Base-by-base conservation (phyloP, 2,329 filamentous ascomycete species). In the Periconia digitata region DNA sequence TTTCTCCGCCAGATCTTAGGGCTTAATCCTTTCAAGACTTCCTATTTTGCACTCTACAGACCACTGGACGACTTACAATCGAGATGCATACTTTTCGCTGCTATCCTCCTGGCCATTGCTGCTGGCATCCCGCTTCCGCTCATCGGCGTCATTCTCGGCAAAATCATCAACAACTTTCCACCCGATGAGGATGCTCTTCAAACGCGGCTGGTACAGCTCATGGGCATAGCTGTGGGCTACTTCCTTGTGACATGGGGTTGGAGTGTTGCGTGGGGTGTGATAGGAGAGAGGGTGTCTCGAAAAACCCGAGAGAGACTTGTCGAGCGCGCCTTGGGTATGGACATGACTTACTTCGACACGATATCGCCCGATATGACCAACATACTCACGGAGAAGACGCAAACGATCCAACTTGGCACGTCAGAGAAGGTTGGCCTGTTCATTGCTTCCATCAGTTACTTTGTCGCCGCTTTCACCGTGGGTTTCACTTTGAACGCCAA, bases 81-180 rank as follows among this genome's bases (percentile, higher is more conserved):
- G 51, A 64, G 67, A 53, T 21, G 52, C 1, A 67, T 74, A 10
- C 62, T 74, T 2, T 47, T 58, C 13, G 44, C 60, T 13, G 74
- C 67, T 6, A 61, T 71, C 15, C 7, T 73, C 6, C 62, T 72
- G 18, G 77, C 82, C 35, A 76, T 81, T 34, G 77, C 75, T 12
- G 77, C 81, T 15, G 83, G 83, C 35, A 72, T 82, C 6, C 83
- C 83, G 1, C 80, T 85, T 42, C 83, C 81, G 15, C 69, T 86
- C n/a, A 82, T 86, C 63, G 83, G 80, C 32, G 79, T 86, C 46
- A 74, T 79, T 17, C 74, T 79, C 38, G 75, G 75, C 29, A 69
- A 75, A 44, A 74, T 79, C 46, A 78, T 79, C 63, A 75, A 77
- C 51, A 64, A 70, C 20, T 80, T 80, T 22, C 78, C 77, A 29